These are phyloP conservation scores for Ophiostoma sp. DNA, from an alignment of 2,329 filamentous ascomycete species.

Conservation along the genomic window DNA sequence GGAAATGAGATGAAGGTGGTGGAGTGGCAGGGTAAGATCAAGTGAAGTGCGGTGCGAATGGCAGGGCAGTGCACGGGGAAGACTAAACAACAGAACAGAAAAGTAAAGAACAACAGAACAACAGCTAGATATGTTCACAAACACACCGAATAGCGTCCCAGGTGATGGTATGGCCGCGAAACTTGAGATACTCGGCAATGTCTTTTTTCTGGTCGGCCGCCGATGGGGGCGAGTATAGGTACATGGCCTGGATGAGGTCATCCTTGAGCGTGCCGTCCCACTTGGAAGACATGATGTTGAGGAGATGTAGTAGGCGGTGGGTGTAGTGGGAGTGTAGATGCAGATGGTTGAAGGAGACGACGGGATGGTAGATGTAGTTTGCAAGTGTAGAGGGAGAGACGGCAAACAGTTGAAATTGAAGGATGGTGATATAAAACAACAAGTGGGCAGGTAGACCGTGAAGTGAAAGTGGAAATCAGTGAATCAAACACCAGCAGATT, in stretches of 20 bases:
- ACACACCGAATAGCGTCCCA: conserved; percentile 31
- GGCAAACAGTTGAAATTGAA: not conserved
- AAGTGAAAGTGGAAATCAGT: not conserved
- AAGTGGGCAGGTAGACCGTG: not conserved
- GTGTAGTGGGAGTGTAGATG: not conserved
- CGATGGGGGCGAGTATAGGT: conserved; percentile 16
- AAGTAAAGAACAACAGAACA: not conserved
- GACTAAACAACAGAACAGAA: not conserved
- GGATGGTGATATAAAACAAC: not conserved
- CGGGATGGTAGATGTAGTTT: not conserved
- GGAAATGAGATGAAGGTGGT: too few species aligned
- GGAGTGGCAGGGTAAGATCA: not conserved
- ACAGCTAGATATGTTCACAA: not conserved
- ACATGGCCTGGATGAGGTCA: conserved; percentile 27
- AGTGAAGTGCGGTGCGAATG: not conserved
- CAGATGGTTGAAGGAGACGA: not conserved
- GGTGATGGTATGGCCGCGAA: conserved; percentile 28
- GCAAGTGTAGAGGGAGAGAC: too few species aligned
- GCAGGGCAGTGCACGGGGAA: not conserved
- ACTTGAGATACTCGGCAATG: conserved; percentile 25
- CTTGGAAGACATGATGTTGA: conserved; percentile 22
- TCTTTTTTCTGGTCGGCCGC: conserved; percentile 26
- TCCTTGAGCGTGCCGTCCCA: conserved; percentile 24
- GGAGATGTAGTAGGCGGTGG: not conserved
- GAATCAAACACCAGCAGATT: not conserved